Percentiles rank a stretch among this genome's conserved stretches.
Conservation (phyloP, 176 grass and related monocot genomes). For the Eleusine coracana region DNA sequence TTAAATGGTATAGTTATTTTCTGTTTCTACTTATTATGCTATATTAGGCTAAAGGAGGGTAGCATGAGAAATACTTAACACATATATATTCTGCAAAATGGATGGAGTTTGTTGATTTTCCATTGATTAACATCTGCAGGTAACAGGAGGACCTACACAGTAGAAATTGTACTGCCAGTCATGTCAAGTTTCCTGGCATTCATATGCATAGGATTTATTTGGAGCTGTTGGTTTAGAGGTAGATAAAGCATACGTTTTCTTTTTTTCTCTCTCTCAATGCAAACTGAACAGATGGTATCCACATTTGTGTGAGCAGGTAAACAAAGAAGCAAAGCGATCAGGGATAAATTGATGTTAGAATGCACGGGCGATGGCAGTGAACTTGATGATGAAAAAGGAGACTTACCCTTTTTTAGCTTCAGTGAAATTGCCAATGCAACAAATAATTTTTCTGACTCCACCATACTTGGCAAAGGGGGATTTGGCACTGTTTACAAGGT, state of each 20-base stretch:
- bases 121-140: conserved; percentile 34
- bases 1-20: conserved; percentile 16
- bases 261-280: not conserved
- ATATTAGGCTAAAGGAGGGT: not conserved
- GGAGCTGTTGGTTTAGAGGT: conserved; percentile 35
- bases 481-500: conserved; percentile 77
- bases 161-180: conserved; percentile 25
- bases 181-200: conserved; percentile 24
- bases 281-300: not conserved
- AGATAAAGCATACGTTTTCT: not conserved
- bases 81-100: not conserved
- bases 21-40: not conserved
- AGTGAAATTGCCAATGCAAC: conserved; percentile 45
- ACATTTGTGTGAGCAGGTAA: conserved; percentile 28
- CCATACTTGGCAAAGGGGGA: conserved; percentile 64
- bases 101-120: conserved; percentile 16
- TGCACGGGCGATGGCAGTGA: not conserved
- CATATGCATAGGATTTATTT: conserved; percentile 35
- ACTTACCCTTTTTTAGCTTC: conserved; percentile 32
- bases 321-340: not conserved
- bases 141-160: not conserved
- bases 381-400: not conserved
- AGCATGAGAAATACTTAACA: not conserved
- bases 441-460: conserved; percentile 51
- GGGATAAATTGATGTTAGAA: not conserved